These are phyloP conservation scores for Trichoderma gamsii DNA, from an alignment of 495 filamentous ascomycete genomes.

Conservation along the genomic window DNA sequence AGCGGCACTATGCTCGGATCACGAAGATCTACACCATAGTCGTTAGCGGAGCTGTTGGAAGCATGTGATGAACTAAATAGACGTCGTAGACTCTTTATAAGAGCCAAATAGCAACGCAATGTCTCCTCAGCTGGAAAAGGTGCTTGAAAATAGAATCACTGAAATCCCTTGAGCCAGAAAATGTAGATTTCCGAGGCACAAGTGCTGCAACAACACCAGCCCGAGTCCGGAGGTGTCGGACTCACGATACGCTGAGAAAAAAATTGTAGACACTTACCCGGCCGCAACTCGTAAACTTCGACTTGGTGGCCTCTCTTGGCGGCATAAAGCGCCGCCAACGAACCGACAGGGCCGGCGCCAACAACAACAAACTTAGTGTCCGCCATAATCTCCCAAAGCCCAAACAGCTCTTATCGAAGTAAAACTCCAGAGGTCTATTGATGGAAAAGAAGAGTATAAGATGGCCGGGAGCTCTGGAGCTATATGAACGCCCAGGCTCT, in stretches of 20 bases:
- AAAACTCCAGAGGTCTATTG: not conserved
- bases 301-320: constrained; percentile 80
- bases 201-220: not conserved
- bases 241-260: not conserved
- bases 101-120: not conserved
- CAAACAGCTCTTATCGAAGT: not conserved
- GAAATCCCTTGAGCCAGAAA: not conserved
- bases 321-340: constrained; percentile 87
- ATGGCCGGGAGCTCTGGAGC: constrained; percentile 2
- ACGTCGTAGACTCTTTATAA: not conserved
- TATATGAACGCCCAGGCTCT: not conserved
- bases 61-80: not conserved
- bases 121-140: not conserved
- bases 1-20: constrained; percentile 76
- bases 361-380: constrained; percentile 73
- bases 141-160: not conserved
- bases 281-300: constrained; percentile 88
- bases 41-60: not conserved
- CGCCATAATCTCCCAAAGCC: constrained; percentile 21
- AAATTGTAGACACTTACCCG: constrained; percentile 54
- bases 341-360: constrained; percentile 88
- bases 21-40: constrained; percentile 61
- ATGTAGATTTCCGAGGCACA: not conserved
- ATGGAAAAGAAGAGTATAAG: not conserved
- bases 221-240: constrained; percentile 7